Conservation (phyloP, 495 filamentous ascomycete species). For the Penicillium cataractarum region DNA sequence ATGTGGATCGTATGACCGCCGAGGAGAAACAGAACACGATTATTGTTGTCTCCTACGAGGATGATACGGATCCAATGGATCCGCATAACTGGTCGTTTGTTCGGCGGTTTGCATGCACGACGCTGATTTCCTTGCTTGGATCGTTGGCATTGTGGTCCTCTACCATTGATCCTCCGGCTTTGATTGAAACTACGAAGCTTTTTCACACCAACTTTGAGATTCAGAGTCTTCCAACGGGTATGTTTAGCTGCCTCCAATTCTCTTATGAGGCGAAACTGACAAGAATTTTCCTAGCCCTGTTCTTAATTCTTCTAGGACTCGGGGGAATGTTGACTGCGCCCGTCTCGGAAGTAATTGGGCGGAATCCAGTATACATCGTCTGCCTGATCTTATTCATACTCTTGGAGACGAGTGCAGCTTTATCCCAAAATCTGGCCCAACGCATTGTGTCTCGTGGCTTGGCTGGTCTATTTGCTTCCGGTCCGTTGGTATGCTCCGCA, state of each 20-base stretch:
- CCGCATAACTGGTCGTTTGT: constrained; percentile 59
- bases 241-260: constrained; percentile 33
- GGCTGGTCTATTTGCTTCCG: constrained; percentile 48
- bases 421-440: constrained; percentile 43
- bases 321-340: constrained; percentile 48
- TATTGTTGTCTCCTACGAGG: constrained; percentile 61
- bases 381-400: constrained; percentile 42
- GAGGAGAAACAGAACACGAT: constrained; percentile 36
- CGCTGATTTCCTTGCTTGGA: constrained; percentile 52
- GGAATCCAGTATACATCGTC: constrained; percentile 53
- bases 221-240: constrained; percentile 21
- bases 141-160: constrained; percentile 50
- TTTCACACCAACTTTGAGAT: constrained; percentile 19
- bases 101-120: constrained; percentile 38
- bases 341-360: constrained; percentile 57
- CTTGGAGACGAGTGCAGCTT: constrained; percentile 46
- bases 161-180: constrained; percentile 47
- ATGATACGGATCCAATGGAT: constrained; percentile 53
- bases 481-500: constrained; percentile 38
- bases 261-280: constrained; percentile 31
- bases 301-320: constrained; percentile 58
- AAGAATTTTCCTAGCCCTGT: constrained; percentile 33
- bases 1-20: neutral
- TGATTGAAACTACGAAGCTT: constrained; percentile 8
- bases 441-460: constrained; percentile 46